Base-by-base conservation (phyloP, 2,329 filamentous ascomycete species). In the Penicillium sp. region DNA sequence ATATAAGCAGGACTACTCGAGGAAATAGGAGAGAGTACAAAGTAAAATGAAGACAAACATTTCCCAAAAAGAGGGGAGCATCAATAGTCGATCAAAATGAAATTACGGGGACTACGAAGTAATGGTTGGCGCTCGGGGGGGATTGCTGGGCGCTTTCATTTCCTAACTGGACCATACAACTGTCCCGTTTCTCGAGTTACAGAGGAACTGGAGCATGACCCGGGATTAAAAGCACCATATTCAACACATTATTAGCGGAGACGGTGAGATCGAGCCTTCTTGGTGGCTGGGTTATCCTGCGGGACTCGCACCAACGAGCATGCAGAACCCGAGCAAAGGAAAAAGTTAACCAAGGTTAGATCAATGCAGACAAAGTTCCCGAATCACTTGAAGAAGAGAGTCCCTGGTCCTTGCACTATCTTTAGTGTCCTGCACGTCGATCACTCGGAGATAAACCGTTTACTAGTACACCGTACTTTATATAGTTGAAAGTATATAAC, bases 181-280 rank as follows among this genome's bases (percentile, higher is more conserved):
- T 52, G 31, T 48, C 63, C 13, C 29, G 21, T 45, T 45, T 43
- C 38, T 44, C 31, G 23, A 45, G 41, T 52, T 43, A 55, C 19
- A 23, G 49, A 51, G 35, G 23, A 27, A 50, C 49, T 6, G 19
- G 27, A 51, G 61, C 45, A 53, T 45, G 31, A 59, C 43, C 57
- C 52, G 62, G 59, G 61, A 65, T 63, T 58, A 51, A 57, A 57
- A 62, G 60, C 50, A 49, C 42, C 42, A 59, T 27, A 60, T 55
- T 27, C 49, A 65, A 57, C 58, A 67, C 62, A 60, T 66, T 57
- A 71, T 71, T 71, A 71, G 69, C 64, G 64, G 69, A 68, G 57
- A 66, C 65, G 60, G 54, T 62, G 58, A 62, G 61, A 67, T 68
- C 63, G 61, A 67, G 66, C 66, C 68, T 61, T 60, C 52, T 60